These are phyloP conservation scores for Paraphoma sp. DNA, from an alignment of 2,329 filamentous ascomycete species.

Conservation along the genomic window DNA sequence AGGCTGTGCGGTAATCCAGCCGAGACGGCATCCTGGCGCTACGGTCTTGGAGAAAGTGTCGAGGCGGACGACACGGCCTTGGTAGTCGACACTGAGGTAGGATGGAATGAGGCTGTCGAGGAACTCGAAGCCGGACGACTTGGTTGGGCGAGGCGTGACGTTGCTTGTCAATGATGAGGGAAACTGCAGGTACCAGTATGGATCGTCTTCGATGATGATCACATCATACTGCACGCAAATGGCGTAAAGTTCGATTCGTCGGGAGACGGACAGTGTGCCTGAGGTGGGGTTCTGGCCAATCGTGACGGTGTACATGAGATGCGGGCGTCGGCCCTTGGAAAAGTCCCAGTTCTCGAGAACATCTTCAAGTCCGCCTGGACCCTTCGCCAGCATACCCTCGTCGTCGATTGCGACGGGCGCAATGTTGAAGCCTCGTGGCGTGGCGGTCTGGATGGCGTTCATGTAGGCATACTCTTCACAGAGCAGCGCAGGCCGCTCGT, in stretches of 20 bases:
- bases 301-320: constrained; percentile 89
- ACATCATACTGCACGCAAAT: constrained; percentile 85
- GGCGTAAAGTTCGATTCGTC: constrained; percentile 79
- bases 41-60: constrained; percentile 96
- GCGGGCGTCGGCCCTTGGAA: constrained; percentile 74
- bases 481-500: constrained; percentile 77
- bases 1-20: constrained; percentile 89
- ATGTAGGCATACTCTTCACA: constrained; percentile 83
- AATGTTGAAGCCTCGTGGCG: constrained; percentile 74
- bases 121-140: constrained; percentile 72
- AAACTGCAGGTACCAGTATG: constrained; percentile 94
- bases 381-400: constrained; percentile 78
- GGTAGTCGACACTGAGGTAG: constrained; percentile 79
- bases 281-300: constrained; percentile 91
- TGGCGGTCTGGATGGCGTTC: constrained; percentile 72
- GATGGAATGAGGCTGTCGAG: constrained; percentile 84
- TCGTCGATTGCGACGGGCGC: constrained; percentile 77
- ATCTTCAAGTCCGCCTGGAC: constrained; percentile 76
- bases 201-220: constrained; percentile 91
- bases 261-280: constrained; percentile 73
- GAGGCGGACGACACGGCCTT: constrained; percentile 86
- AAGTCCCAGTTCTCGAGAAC: constrained; percentile 84
- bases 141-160: constrained; percentile 51
- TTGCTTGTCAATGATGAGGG: constrained; percentile 66
- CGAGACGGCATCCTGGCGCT: constrained; percentile 85